Base-by-base conservation (phyloP, 345 rosid species). In the Boechera stricta region DNA sequence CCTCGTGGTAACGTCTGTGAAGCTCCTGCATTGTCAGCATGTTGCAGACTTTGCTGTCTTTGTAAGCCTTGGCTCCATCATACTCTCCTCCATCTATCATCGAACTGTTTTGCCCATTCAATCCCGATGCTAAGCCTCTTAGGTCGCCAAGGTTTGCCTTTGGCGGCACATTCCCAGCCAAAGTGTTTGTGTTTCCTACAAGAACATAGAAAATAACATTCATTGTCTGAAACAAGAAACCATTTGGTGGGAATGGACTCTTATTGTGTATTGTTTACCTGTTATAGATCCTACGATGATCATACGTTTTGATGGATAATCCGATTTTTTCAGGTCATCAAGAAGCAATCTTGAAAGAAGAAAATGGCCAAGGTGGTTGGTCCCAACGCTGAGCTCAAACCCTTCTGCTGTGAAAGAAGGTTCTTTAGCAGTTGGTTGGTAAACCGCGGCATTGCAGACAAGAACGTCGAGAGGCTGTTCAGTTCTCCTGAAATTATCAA, bases 151-250 rank as follows among this genome's bases (percentile, higher is more conserved):
- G 89, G 81, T 88, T 91, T 66, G 99, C 99, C 86, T 91, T 95
- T 0, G 99, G 98, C 29, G 99, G 99, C n/a, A 95, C 96, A 78
- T 95, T 95, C 3, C 98, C 98, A 4, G 97, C 99, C 90, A 95
- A 82, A 2, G 99, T 95, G 76, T 95, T 92, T 4, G 99, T 91
- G 84, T 95, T 95, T 44, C 99, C 99, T 92, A 11, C 39, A 35
- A 26, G 10, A 42, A 64, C 64, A 78, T 49, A 72, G 66, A 39
- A 31, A 26, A 45, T 4, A 62, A 29, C 44, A 59, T 44, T 69
- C 8, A 62, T 7, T 44, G 52, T 62, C 32, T 69, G 49, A 58
- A 33, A 57, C 33, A 12, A 71, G 70, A 11, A 51, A 16, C 61
- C 16, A 31, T 44, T 64, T 35, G 8, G 21, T 44, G 8, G 2